These are phyloP conservation scores for Russula sp. DNA, from an alignment of 768 basidiomycete species.

Conservation along the genomic window DNA sequence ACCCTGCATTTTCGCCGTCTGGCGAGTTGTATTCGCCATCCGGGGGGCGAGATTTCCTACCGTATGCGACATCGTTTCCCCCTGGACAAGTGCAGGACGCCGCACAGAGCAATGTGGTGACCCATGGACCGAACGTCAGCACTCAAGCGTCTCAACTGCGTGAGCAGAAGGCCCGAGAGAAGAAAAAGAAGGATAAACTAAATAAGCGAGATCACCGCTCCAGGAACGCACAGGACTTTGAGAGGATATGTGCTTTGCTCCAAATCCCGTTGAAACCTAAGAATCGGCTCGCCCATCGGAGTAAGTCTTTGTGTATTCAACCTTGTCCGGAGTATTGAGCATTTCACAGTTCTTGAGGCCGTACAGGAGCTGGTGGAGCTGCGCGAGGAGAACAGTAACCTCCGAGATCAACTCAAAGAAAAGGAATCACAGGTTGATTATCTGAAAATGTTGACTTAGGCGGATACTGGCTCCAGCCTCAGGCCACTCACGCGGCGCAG, in stretches of 20 bases:
- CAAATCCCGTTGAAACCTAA: neutral
- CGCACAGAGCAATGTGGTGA: neutral
- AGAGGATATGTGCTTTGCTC: constrained; percentile 4
- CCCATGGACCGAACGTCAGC: neutral
- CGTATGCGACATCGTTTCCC: neutral
- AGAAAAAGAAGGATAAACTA: neutral
- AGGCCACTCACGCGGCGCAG: no score
- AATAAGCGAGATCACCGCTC: neutral
- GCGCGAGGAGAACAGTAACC: neutral
- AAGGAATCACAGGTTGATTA: neutral
- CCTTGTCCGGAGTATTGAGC: neutral
- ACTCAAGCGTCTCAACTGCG: neutral
- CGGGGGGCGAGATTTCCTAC: neutral
- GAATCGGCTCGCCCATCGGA: constrained; percentile 1
- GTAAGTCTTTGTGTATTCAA: neutral
- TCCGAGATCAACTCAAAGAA: neutral
- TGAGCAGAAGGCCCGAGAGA: neutral
- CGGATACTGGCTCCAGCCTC: no score
- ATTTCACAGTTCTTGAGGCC: neutral
- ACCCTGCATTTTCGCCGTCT: no score
- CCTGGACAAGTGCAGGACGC: neutral
- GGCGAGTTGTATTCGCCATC: neutral
- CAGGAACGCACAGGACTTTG: neutral
- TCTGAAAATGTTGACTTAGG: neutral
- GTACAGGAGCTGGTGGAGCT: neutral